Base-by-base conservation (phyloP, 768 basidiomycete genomes). In the Leccinum rimulosum region DNA sequence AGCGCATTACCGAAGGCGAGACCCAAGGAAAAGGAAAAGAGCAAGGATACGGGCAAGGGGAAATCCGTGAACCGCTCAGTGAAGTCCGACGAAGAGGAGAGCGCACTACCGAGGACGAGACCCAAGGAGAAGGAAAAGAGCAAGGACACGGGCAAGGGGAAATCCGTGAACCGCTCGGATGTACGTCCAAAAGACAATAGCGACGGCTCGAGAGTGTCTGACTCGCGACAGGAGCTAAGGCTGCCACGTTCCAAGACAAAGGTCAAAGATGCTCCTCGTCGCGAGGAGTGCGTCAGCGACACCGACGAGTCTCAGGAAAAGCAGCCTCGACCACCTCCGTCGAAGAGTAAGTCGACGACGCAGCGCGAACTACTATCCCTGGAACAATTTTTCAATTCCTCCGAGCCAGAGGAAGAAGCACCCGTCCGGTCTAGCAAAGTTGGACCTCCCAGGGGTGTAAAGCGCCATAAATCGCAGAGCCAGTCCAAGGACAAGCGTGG, bases 401-500 rank as follows among this genome's bases (percentile, higher is more conserved):
- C 62, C 3, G 66, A 64, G 51, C 30, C 56, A 7, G 61, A 52
- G 28, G 55, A 31, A 6, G 56, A 51, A n/a, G 17, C 36, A 4
- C 2, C 45, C 2, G 25, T n/a, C 17, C 5, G 15, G 6, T 55
- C 31, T 14, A 36, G 62, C 12, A 71, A 71, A 33, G 4, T 70
- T 11, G 72, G 72, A 1, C 71, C 72, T 31, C 72, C 71, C 25
- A 68, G 64, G 28, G 66, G 70, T 27, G 45, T 48, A 30, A 66
- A 64, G 30, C 68, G 62, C 36, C 43, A 22, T 17, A 19, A 45
- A 17, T 36, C 1, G 40, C 22, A n/a, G 66, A 6, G 43, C 2
- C 36, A 19, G 4, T 12, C 30, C 1, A 1, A 48, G 4, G 27
- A 30, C 3, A 59, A 57, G 27, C 33, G 48, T 7, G 31, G 48